Evolutionary conservation across 2,329 filamentous ascomycete species (phyloP).

Genomic region (Thielaviopsis ethacetica): DNA sequence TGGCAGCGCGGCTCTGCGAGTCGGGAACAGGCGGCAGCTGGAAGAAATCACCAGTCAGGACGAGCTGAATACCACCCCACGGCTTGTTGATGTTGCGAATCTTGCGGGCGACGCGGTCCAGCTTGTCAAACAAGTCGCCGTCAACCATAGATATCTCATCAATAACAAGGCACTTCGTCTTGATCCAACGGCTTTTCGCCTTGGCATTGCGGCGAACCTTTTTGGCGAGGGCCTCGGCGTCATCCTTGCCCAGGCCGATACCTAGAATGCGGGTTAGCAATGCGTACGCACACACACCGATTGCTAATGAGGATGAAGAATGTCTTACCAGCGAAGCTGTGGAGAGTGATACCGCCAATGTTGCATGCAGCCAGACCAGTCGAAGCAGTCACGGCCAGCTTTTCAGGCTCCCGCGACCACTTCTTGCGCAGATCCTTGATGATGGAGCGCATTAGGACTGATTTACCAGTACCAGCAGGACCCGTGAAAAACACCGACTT

Average conservation of each 20-base stretch:
- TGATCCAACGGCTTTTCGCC: constrained; percentile 74
- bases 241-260: constrained; percentile 87
- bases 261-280: constrained; percentile 16
- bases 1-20: constrained; percentile 44
- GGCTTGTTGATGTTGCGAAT: constrained; percentile 82
- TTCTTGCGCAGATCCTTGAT: constrained; percentile 68
- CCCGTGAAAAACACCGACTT: constrained; percentile 97
- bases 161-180: constrained; percentile 73
- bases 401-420: constrained; percentile 58
- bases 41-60: constrained; percentile 96
- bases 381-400: constrained; percentile 84
- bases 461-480: constrained; percentile 92
- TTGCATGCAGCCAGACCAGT: constrained; percentile 94
- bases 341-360: constrained; percentile 84
- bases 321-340: constrained; percentile 69
- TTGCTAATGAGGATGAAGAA: background rate
- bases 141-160: constrained; percentile 99
- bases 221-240: constrained; percentile 61
- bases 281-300: background rate
- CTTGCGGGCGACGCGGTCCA: constrained; percentile 70
- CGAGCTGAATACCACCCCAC: constrained; percentile 88
- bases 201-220: constrained; percentile 85
- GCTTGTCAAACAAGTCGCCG: constrained; percentile 89
- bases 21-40: constrained; percentile 91
- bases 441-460: constrained; percentile 83